A percentile compares a stretch with the other conserved stretches of the same genome.
Evolutionary conservation across 306 rosid species (phyloP).

Genomic region (Psophocarpus tetragonolobus): DNA sequence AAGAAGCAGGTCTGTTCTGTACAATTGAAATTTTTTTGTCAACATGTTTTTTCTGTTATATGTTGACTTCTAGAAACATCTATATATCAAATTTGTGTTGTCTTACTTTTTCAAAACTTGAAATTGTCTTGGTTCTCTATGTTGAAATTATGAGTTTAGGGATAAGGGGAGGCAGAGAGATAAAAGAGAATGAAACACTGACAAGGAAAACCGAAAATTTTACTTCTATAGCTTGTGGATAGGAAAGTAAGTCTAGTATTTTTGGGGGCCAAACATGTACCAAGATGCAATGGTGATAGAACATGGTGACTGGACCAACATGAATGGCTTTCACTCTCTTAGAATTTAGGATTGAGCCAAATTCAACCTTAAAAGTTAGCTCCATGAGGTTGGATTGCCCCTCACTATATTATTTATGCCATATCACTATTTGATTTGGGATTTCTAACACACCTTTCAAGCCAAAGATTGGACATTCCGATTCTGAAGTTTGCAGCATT

Average conservation of each 20-base stretch:
- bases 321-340: background rate
- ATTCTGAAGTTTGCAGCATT: background rate
- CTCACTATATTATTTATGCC: background rate
- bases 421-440: background rate
- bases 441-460: background rate
- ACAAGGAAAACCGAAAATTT: background rate
- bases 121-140: background rate
- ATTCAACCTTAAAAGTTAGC: background rate
- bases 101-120: background rate
- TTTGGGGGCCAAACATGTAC: background rate
- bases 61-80: background rate
- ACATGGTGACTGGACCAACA: background rate
- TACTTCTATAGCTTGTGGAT: background rate
- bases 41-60: background rate
- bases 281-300: background rate
- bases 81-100: background rate
- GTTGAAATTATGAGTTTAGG: background rate
- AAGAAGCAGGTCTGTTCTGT: slow-evolving; percentile 73
- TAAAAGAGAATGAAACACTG: background rate
- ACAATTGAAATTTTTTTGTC: slow-evolving; percentile 32
- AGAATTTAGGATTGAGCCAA: background rate
- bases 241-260: background rate
- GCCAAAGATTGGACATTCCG: background rate
- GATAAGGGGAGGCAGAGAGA: background rate
- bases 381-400: background rate